These are phyloP conservation scores for Hypoxylon trugodes DNA, from an alignment of 495 filamentous ascomycete genomes.

Conservation along the genomic window DNA sequence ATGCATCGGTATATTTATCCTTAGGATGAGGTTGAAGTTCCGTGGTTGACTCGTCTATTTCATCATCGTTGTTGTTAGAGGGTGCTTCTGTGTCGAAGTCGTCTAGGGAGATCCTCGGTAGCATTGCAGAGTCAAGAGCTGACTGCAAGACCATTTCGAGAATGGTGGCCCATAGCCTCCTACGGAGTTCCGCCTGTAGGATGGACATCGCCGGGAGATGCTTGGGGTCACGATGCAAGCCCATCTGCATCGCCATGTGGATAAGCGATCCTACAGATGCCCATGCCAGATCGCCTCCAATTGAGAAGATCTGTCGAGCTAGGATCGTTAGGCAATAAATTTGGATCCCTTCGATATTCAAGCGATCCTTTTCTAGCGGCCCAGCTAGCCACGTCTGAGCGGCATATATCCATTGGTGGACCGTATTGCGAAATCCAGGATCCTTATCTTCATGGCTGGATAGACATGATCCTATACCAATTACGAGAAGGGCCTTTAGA, in stretches of 20 bases:
- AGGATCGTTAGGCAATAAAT: slow-evolving; percentile 64
- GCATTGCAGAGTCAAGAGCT: slow-evolving; percentile 63
- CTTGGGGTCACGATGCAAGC: slow-evolving; percentile 66
- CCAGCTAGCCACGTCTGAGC: slow-evolving; percentile 65
- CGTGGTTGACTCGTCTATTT: slow-evolving; percentile 57
- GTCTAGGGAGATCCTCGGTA: slow-evolving; percentile 56
- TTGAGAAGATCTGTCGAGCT: slow-evolving; percentile 59
- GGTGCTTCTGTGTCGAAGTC: slow-evolving; percentile 66
- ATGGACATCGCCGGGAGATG: slow-evolving; percentile 56
- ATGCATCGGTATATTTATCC: slow-evolving; percentile 56
- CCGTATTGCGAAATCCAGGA: slow-evolving; percentile 46
- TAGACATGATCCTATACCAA: slow-evolving; percentile 63
- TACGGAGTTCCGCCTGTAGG: slow-evolving; percentile 63
- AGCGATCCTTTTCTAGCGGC: slow-evolving; percentile 60
- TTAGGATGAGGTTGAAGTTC: slow-evolving; percentile 45
- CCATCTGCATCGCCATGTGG: slow-evolving; percentile 65
- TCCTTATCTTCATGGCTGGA: slow-evolving; percentile 44
- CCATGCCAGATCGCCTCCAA: slow-evolving; percentile 66
- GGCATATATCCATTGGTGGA: slow-evolving; percentile 61
- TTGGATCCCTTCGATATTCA: slow-evolving; percentile 61
- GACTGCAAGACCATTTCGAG: slow-evolving; percentile 67
- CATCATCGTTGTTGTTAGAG: slow-evolving; percentile 64
- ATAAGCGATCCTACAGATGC: slow-evolving; percentile 63
- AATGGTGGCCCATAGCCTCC: slow-evolving; percentile 70
- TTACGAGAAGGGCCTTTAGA: slow-evolving; percentile 61